Conservation (phyloP, 768 basidiomycete species). For the Postia placenta region DNA sequence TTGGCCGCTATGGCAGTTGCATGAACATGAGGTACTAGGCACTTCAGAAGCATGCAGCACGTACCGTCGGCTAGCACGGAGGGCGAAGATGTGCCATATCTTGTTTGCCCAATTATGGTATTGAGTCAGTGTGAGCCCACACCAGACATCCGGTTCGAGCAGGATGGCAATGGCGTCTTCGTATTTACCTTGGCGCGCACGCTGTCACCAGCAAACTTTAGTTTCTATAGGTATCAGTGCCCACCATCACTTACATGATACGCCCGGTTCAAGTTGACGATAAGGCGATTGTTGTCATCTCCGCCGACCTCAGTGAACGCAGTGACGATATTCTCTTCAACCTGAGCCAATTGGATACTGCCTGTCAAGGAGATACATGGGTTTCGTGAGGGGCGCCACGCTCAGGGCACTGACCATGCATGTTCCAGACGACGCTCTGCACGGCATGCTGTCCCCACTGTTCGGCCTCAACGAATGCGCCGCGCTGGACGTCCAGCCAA, state of each 20-base stretch:
- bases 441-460: slow-evolving; percentile 72
- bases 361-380: too few species aligned
- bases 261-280: slow-evolving; percentile 58
- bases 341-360: slow-evolving; percentile 52
- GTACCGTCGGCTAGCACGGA: slow-evolving; percentile 67
- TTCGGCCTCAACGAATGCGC: slow-evolving; percentile 45
- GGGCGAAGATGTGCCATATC: slow-evolving; percentile 70
- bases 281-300: slow-evolving; percentile 56
- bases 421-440: slow-evolving; percentile 67
- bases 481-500: slow-evolving; percentile 56
- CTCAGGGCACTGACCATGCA: slow-evolving; percentile 65
- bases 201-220: slow-evolving; percentile 35
- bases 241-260: slow-evolving; percentile 42
- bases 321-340: slow-evolving; percentile 67
- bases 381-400: too few species aligned
- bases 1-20: slow-evolving; percentile 45
- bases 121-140: slow-evolving; percentile 54
- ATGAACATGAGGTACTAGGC: neutral
- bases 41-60: slow-evolving; percentile 9
- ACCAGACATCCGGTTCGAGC: slow-evolving; percentile 67
- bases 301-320: slow-evolving; percentile 56
- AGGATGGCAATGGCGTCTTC: slow-evolving; percentile 54
- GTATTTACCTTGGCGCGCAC: slow-evolving; percentile 64
- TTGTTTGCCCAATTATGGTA: slow-evolving; percentile 70
- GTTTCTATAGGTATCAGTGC: neutral